Conservation (phyloP, 2,329 filamentous ascomycete genomes). For the Nigrospora osmanthi region DNA sequence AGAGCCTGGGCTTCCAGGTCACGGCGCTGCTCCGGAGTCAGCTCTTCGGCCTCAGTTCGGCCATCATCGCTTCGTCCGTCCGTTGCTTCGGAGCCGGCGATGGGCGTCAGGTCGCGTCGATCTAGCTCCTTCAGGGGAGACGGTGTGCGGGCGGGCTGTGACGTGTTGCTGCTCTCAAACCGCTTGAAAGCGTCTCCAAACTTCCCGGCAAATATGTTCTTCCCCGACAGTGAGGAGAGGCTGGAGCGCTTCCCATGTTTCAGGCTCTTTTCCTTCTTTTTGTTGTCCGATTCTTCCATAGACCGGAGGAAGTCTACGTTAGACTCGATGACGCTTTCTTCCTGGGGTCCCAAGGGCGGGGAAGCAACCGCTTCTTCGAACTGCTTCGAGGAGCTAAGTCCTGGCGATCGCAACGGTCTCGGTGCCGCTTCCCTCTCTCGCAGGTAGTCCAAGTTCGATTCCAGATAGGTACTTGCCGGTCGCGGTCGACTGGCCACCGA, state of each 20-base stretch:
- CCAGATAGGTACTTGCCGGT: conserved; percentile 75
- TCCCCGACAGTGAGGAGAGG: conserved; percentile 63
- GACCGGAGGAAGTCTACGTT: conserved; percentile 78
- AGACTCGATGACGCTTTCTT: conserved; percentile 63
- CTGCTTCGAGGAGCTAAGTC: conserved; percentile 21
- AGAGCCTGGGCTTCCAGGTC: conserved; percentile 79
- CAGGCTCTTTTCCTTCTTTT: conserved; percentile 43
- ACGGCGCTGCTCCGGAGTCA: conserved; percentile 81
- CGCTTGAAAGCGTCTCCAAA: conserved; percentile 92
- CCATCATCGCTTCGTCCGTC: conserved; percentile 62
- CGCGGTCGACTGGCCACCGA: conserved; percentile 46
- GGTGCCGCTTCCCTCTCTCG: conserved; percentile 63
- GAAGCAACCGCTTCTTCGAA: conserved; percentile 30
- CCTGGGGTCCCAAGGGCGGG: conserved; percentile 35
- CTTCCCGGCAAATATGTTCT: conserved; percentile 75
- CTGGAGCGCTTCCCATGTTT: conserved; percentile 67
- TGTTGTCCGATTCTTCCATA: conserved; percentile 58
- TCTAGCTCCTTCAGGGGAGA: conserved; percentile 41
- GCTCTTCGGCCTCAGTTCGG: conserved; percentile 58
- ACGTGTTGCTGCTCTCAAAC: conserved; percentile 58
- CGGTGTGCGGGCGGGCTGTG: conserved; percentile 30
- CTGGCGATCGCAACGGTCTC: conserved; percentile 28
- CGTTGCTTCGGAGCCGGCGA: conserved; percentile 68
- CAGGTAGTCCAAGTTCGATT: conserved; percentile 75
- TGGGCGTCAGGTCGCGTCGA: conserved; percentile 55